Base-by-base conservation (phyloP, 306 rosid species). In the Trichosanthes truncata region DNA sequence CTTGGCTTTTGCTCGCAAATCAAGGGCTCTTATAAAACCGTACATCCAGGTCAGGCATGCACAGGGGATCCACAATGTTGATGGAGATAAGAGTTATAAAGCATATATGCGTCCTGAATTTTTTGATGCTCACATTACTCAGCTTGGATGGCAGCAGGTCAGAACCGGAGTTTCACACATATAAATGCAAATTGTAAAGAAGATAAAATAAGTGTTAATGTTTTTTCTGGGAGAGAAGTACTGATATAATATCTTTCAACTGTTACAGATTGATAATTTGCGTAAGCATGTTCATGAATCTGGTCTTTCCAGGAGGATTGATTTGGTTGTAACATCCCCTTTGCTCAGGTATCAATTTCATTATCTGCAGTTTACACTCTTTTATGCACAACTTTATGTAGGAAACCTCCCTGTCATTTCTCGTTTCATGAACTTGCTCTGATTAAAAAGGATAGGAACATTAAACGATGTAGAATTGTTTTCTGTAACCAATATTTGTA, bases 21-120 rank as follows among this genome's bases (percentile, higher is more conserved):
- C 79, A 68, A 79, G 74, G 68, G 72, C 60, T 84, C 85, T 84
- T 78, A 69, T 82, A 84, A 87, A 82, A 72, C 83, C 76, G 17
- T 74, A 61, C 60, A 84, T 87, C 80, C 90, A 87, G 90, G 90
- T 87, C 81, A 87, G 90, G 86, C 90, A 87, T 71, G 90, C 83
- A 26, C 90, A 87, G 78, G 90, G 90, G 59, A 84, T 87, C 83
- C 90, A 87, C 88, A 87, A 87, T 62, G 83, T 87, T 23, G 90
- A 87, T 4, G 90, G 90, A 76, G 88, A 85, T 20, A 87, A 87
- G 82, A 87, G 82, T 77, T 87, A 84, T 84, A 84, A 84, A 62
- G 83, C 85, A 53, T 87, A 82, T 67, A 35, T 87, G 83, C 78
- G 79, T 80, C 90, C 90, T 75, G 88, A 78, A 76, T 87, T 66